Evolutionary conservation across 2,329 filamentous ascomycete species (phyloP).

Genomic region (Epichloe hybrida): DNA sequence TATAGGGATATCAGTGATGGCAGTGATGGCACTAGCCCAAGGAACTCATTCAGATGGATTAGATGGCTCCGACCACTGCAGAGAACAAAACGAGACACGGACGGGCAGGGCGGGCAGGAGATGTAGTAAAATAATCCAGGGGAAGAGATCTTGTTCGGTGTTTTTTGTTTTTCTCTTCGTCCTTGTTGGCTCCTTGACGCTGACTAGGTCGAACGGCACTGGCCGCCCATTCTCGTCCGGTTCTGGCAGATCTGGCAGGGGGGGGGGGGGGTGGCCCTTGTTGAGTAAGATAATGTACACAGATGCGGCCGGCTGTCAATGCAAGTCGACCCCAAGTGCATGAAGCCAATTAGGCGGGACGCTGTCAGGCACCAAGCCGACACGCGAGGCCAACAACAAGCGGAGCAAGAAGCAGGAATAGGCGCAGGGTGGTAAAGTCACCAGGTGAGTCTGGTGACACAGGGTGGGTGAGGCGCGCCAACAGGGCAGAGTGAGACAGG

Average conservation of each 20-base stretch:
- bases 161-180: neutral
- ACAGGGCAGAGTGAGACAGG: neutral
- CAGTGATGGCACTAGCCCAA: neutral
- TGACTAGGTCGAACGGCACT: neutral
- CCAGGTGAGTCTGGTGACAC: no score
- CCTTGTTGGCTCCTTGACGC: neutral
- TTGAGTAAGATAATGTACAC: neutral
- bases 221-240: slow-evolving; percentile 2
- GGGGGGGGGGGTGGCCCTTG: no score
- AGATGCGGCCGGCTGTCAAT: slow-evolving; percentile 4
- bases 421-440: no score
- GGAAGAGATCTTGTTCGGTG: neutral
- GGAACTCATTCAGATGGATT: neutral
- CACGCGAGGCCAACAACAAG: neutral
- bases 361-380: slow-evolving; percentile 3
- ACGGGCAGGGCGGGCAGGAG: neutral
- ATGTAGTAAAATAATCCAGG: neutral
- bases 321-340: slow-evolving; percentile 3
- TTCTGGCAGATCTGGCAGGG: slow-evolving; percentile 2
- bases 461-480: neutral
- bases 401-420: neutral
- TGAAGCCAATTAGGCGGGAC: slow-evolving; percentile 3
- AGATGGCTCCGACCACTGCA: neutral
- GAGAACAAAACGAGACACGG: neutral
- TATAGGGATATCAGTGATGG: no score